These are phyloP conservation scores for Alternaria sp. DNA, from an alignment of 2,329 filamentous ascomycete species.

Conservation along the genomic window DNA sequence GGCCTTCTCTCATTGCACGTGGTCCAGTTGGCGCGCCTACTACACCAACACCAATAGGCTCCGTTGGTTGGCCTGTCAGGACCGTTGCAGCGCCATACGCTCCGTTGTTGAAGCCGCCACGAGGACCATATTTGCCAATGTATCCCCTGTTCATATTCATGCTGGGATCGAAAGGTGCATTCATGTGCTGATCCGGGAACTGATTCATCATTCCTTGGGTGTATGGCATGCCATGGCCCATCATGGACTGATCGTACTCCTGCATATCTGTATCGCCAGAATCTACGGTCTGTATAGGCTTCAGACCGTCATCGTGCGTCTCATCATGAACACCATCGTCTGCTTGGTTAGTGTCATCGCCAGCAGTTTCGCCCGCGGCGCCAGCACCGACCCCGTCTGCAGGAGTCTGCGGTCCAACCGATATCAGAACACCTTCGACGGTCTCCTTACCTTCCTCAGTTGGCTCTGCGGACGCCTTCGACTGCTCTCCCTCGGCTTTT, in stretches of 20 bases:
- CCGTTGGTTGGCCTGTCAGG: slow-evolving; percentile 41
- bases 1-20: slow-evolving; percentile 90
- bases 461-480: slow-evolving; percentile 32
- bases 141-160: slow-evolving; percentile 54
- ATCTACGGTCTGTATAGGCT: slow-evolving; percentile 49
- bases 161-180: slow-evolving; percentile 51
- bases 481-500: slow-evolving; percentile 44
- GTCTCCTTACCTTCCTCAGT: slow-evolving; percentile 45
- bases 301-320: slow-evolving; percentile 34
- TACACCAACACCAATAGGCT: slow-evolving; percentile 65
- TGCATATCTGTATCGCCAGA: slow-evolving; percentile 37
- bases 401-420: slow-evolving; percentile 14
- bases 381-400: slow-evolving; percentile 16
- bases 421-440: slow-evolving; percentile 19
- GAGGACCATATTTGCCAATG: slow-evolving; percentile 52
- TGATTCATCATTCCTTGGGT: slow-evolving; percentile 46
- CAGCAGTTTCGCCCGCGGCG: slow-evolving; percentile 21
- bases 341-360: slow-evolving; percentile 30
- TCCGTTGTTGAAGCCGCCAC: slow-evolving; percentile 55
- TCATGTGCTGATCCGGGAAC: slow-evolving; percentile 63
- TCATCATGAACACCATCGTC: slow-evolving; percentile 26
- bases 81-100: slow-evolving; percentile 51
- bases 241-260: slow-evolving; percentile 39
- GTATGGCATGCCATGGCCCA: slow-evolving; percentile 40
- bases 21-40: slow-evolving; percentile 85